A percentile compares a stretch with the other conserved stretches of the same genome.
phyloP scores from a whole-genome alignment of 768 basidiomycete species.

The Boletales sp. region DNA sequence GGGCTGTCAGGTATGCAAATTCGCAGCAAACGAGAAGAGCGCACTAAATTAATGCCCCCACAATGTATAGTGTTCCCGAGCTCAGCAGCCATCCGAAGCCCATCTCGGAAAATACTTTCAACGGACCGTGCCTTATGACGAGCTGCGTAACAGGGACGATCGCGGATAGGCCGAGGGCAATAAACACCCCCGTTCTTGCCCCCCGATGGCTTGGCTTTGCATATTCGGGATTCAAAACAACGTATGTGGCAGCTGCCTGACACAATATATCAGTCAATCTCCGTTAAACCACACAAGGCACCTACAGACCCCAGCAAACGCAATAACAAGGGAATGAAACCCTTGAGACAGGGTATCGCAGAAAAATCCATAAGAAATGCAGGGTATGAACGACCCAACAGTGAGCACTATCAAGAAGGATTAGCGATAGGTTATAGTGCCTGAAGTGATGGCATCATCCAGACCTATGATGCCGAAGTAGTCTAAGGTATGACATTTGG shows the following conservation, averaged over 20 bases:
- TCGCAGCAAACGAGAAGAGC: slow-evolving; percentile 36
- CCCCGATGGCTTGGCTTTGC: slow-evolving; percentile 70
- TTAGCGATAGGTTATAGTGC: slow-evolving; percentile 5
- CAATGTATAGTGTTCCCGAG: slow-evolving; percentile 73
- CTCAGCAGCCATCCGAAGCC: slow-evolving; percentile 68
- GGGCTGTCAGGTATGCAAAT: slow-evolving; percentile 22
- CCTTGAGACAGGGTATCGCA: slow-evolving; percentile 52
- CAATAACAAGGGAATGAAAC: slow-evolving; percentile 54
- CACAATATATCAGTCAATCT: slow-evolving; percentile 1
- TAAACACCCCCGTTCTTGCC: slow-evolving; percentile 75
- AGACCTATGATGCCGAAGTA: slow-evolving; percentile 76
- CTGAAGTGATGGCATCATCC: slow-evolving; percentile 11
- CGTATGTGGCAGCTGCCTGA: slow-evolving; percentile 57
- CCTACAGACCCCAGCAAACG: slow-evolving; percentile 57
- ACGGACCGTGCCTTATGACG: slow-evolving; percentile 53
- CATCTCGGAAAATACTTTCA: slow-evolving; percentile 53
- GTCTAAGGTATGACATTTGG: slow-evolving; percentile 62
- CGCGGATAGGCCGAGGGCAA: slow-evolving; percentile 69
- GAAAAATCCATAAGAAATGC: slow-evolving; percentile 75
- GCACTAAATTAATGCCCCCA: slow-evolving; percentile 80
- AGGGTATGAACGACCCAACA: slow-evolving; percentile 77
- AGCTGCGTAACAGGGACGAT: slow-evolving; percentile 69
- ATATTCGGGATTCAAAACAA: slow-evolving; percentile 78
- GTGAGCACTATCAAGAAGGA: slow-evolving; percentile 44
- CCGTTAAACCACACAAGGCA: background rate